Percentiles rank a stretch among this genome's conserved stretches.
phyloP scores from a whole-genome alignment of 1,284 basidiomycete genomes.

The Xanthoconium separans region DNA sequence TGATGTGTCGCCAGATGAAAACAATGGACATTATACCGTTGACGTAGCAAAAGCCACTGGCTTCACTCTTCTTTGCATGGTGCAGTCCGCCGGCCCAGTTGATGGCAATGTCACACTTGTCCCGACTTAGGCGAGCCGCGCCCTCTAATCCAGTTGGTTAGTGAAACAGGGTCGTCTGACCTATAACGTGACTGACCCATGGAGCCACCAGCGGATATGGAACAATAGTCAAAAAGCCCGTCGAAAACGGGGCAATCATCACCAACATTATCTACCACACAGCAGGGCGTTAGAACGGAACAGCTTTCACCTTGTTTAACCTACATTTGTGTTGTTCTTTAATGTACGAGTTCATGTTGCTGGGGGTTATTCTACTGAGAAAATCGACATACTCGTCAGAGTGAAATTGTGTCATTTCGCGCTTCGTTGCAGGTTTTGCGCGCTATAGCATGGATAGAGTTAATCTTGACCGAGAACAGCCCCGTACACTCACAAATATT shows the following conservation, averaged over 20 bases:
- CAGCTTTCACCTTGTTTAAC: conserved; percentile 24
- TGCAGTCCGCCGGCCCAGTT: conserved; percentile 99
- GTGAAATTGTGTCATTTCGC: conserved; percentile 96
- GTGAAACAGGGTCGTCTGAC: conserved; percentile 5
- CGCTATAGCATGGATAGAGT: conserved; percentile 51
- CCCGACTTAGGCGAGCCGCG: conserved; percentile 89
- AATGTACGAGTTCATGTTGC: conserved; percentile 84
- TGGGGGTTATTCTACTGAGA: conserved; percentile 79
- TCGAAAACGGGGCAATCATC: conserved; percentile 99
- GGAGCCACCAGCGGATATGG: conserved; percentile 96
- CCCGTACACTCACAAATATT: conserved; percentile 76
- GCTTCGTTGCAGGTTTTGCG: conserved; percentile 98
- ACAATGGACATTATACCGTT: conserved; percentile 63
- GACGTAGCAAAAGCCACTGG: conserved; percentile 98
- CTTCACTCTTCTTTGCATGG: conserved; percentile 98
- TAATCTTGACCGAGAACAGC: background rate
- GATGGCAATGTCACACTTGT: conserved; percentile 98
- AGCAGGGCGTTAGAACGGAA: background rate
- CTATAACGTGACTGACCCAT: conserved; percentile 70
- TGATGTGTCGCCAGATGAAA: background rate
- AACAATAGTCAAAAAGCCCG: conserved; percentile 97
- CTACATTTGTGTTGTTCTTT: conserved; percentile 97
- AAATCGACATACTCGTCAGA: conserved; percentile 95
- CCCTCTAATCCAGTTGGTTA: conserved; percentile 67
- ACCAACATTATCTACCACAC: conserved; percentile 71